Evolutionary conservation across 2,329 filamentous ascomycete species (phyloP).

Genomic region (Microsporum canis): DNA sequence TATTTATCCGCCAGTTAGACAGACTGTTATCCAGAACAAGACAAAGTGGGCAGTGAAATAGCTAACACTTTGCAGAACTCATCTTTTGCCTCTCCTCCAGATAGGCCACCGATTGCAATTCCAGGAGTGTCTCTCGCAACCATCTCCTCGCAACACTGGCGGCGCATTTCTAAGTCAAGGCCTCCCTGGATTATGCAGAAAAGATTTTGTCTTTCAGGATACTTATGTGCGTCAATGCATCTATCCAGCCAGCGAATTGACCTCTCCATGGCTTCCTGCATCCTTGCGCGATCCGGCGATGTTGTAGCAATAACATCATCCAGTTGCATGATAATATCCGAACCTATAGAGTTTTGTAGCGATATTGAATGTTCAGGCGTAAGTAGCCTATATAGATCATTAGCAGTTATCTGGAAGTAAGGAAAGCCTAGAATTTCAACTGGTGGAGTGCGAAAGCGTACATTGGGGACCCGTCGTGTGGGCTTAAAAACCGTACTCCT

Average conservation of each 20-base stretch:
- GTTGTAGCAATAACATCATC: slow-evolving; percentile 97
- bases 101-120: slow-evolving; percentile 90
- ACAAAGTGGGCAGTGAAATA: neutral
- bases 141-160: slow-evolving; percentile 78
- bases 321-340: slow-evolving; percentile 98
- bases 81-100: slow-evolving; percentile 85
- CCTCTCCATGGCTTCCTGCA: slow-evolving; percentile 89
- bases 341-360: slow-evolving; percentile 92
- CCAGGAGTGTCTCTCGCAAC: slow-evolving; percentile 81
- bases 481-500: slow-evolving; percentile 89
- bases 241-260: slow-evolving; percentile 93
- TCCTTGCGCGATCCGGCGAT: slow-evolving; percentile 74
- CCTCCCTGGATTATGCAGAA: slow-evolving; percentile 99
- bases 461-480: slow-evolving; percentile 92
- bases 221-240: slow-evolving; percentile 80
- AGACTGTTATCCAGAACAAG: neutral
- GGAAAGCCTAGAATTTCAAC: neutral
- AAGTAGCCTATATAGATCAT: slow-evolving; percentile 48
- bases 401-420: neutral
- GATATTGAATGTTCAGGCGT: slow-evolving; percentile 96
- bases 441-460: slow-evolving; percentile 21
- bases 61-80: slow-evolving; percentile 72
- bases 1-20: slow-evolving; percentile 15
- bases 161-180: slow-evolving; percentile 73
- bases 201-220: slow-evolving; percentile 73